Percentiles rank a stretch among this genome's conserved stretches.
Conservation (phyloP, 2,329 filamentous ascomycete genomes). For the Volutella citrinella region DNA sequence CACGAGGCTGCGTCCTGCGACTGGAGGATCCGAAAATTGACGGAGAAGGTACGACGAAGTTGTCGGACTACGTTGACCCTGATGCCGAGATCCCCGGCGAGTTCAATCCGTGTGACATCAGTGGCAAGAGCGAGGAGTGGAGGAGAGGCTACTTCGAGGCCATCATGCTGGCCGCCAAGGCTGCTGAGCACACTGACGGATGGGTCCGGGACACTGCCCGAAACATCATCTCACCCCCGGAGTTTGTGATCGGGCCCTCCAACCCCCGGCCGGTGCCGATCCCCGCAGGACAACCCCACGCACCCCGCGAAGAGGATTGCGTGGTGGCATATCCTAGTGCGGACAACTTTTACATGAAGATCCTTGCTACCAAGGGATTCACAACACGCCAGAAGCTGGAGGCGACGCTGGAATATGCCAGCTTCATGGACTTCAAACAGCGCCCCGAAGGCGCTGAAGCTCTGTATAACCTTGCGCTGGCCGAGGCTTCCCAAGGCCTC, state of each 20-base stretch:
- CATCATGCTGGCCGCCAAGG: conserved; percentile 72
- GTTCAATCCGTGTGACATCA: conserved; percentile 64
- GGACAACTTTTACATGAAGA: conserved; percentile 75
- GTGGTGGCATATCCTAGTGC: conserved; percentile 66
- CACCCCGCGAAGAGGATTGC: conserved; percentile 74
- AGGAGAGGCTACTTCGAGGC: conserved; percentile 80
- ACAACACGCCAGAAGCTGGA: conserved; percentile 75
- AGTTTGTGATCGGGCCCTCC: conserved; percentile 75
- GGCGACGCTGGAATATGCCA: conserved; percentile 78
- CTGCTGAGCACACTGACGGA: conserved; percentile 78
- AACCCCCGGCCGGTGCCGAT: conserved; percentile 78
- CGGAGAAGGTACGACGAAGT: conserved; percentile 60
- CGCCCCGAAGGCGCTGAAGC: conserved; percentile 62
- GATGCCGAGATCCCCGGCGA: conserved; percentile 67
- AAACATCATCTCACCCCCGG: conserved; percentile 65
- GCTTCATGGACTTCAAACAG: conserved; percentile 79
- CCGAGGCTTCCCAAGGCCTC: conserved; percentile 63
- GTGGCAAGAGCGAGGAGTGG: conserved; percentile 78
- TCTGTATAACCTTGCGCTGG: conserved; percentile 73
- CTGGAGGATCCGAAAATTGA: conserved; percentile 69
- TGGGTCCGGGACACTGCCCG: conserved; percentile 70
- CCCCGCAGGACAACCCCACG: conserved; percentile 57
- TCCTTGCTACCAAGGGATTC: conserved; percentile 79
- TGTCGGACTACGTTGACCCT: conserved; percentile 59
- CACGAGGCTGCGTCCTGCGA: conserved; percentile 57